A percentile compares a stretch with the other conserved stretches of the same genome.
Evolutionary conservation across 495 filamentous ascomycete genomes (phyloP).

Genomic region (Tirmania nivea): DNA sequence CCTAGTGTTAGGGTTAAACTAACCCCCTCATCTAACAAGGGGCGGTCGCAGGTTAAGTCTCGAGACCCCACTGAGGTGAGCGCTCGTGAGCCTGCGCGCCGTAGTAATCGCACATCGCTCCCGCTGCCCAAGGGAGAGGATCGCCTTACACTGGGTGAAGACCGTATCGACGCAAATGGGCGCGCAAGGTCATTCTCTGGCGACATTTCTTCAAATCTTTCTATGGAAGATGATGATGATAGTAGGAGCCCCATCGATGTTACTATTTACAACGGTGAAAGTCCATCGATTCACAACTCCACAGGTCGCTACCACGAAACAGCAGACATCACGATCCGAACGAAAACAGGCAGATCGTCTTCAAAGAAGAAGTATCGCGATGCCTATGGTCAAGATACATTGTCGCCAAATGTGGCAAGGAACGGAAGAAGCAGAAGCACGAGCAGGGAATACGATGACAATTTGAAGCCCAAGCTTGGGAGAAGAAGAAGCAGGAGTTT

Average conservation of each 20-base stretch:
- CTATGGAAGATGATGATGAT: background rate
- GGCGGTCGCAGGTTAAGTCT: slow-evolving; percentile 12
- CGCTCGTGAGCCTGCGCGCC: slow-evolving; percentile 2
- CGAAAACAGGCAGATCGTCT: slow-evolving; percentile 3
- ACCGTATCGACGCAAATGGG: background rate
- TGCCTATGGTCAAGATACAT: slow-evolving; percentile 1
- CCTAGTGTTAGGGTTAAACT: slow-evolving; percentile 91
- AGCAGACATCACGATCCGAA: background rate
- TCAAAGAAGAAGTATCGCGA: slow-evolving; percentile 11
- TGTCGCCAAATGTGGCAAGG: background rate
- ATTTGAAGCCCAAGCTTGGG: slow-evolving; percentile 19
- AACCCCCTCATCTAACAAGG: slow-evolving; percentile 43
- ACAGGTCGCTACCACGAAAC: background rate
- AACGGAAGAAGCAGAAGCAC: slow-evolving; percentile 16
- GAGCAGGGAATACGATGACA: slow-evolving; percentile 30
- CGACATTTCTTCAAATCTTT: slow-evolving; percentile 13
- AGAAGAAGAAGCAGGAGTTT: slow-evolving; percentile 43
- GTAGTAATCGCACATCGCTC: slow-evolving; percentile 15
- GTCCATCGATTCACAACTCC: background rate
- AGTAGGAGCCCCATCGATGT: background rate
- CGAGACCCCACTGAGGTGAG: background rate
- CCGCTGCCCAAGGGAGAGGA: slow-evolving; percentile 16
- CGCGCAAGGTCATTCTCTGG: slow-evolving; percentile 14
- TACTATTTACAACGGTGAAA: background rate
- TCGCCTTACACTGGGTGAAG: slow-evolving; percentile 14